phyloP scores from a whole-genome alignment of 805 yeast genomes.

The Metschnikowia rubicola region DNA sequence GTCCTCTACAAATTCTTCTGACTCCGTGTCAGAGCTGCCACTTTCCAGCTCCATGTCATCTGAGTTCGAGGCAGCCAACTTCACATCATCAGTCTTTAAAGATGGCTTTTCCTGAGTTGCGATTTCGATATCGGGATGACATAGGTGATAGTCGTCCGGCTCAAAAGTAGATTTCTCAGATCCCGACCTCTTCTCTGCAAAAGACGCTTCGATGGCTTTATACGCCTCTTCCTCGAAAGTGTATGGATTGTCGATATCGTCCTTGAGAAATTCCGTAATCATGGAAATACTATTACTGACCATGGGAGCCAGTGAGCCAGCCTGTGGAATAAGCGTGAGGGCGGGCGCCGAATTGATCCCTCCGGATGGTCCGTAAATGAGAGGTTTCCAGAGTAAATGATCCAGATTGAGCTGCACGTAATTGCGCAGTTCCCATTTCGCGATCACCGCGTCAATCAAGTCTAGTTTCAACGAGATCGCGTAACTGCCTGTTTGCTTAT shows the following conservation, averaged over 20 bases:
- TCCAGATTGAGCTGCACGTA: conserved; percentile 51
- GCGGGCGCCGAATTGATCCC: conserved; percentile 68
- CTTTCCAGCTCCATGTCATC: conserved; percentile 2
- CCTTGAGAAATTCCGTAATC: conserved; percentile 58
- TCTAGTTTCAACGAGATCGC: conserved; percentile 50
- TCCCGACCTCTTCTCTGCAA: conserved; percentile 9
- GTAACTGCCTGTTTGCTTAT: conserved; percentile 44
- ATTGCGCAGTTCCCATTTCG: conserved; percentile 51
- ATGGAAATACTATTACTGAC: conserved; percentile 51
- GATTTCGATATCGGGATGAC: conserved; percentile 15
- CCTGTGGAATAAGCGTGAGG: conserved; percentile 20
- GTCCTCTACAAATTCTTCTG: conserved; percentile 7
- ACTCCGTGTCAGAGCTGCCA: conserved; percentile 7
- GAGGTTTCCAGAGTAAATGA: conserved; percentile 72
- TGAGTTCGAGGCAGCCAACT: conserved; percentile 3
- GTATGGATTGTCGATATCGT: conserved; percentile 64
- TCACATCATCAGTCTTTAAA: conserved; percentile 7
- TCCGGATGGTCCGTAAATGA: conserved; percentile 81
- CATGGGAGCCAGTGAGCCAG: conserved; percentile 10
- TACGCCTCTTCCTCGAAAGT: conserved; percentile 55
- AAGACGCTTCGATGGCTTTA: conserved; percentile 38
- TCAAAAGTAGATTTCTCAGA: not conserved
- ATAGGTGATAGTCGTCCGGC: conserved; percentile 4
- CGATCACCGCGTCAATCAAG: conserved; percentile 40
- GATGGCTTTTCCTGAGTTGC: conserved; percentile 4